Percentiles rank a stretch among this genome's conserved stretches.
Conservation (phyloP, 2,329 filamentous ascomycete genomes). For the Arthrinium puccinioides region DNA sequence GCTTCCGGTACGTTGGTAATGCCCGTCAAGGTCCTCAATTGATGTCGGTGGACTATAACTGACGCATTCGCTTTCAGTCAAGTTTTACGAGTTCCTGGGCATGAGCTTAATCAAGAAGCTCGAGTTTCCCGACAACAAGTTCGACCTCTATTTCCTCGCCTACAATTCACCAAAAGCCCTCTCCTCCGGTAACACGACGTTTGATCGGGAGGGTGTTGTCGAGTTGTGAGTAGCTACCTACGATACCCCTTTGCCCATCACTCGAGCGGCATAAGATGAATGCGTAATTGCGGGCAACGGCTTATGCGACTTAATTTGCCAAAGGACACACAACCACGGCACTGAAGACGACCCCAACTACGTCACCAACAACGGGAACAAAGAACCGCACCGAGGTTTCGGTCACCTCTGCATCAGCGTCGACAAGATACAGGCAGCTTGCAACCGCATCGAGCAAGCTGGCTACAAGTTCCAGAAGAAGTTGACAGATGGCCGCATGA, state of each 20-base stretch:
- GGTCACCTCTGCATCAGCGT: slow-evolving; percentile 82
- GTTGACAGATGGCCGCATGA: slow-evolving; percentile 80
- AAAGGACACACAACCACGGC: slow-evolving; percentile 65
- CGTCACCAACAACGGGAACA: slow-evolving; percentile 81
- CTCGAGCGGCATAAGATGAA: too few relatives aligned
- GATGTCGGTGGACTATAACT: slow-evolving; percentile 3
- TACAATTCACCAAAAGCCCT: slow-evolving; percentile 72
- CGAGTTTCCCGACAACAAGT: slow-evolving; percentile 78
- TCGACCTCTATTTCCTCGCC: slow-evolving; percentile 91
- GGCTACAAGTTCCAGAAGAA: slow-evolving; percentile 96
- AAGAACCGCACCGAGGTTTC: slow-evolving; percentile 76
- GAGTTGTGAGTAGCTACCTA: slow-evolving; percentile 55
- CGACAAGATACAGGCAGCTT: slow-evolving; percentile 82
- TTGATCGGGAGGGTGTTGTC: slow-evolving; percentile 82
- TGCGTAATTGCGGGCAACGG: too few relatives aligned
- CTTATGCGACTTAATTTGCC: background rate
- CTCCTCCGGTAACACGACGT: slow-evolving; percentile 63
- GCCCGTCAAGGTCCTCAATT: background rate
- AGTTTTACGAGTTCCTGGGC: slow-evolving; percentile 91
- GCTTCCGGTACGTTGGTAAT: slow-evolving; percentile 50
- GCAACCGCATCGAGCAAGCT: slow-evolving; percentile 79
- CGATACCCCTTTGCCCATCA: background rate
- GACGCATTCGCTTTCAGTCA: slow-evolving; percentile 50
- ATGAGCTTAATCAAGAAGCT: slow-evolving; percentile 78
- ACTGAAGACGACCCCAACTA: slow-evolving; percentile 80